Base-by-base conservation (phyloP, 1,139 yeast genomes). In the Spencermartinsiella ligniputridi region DNA sequence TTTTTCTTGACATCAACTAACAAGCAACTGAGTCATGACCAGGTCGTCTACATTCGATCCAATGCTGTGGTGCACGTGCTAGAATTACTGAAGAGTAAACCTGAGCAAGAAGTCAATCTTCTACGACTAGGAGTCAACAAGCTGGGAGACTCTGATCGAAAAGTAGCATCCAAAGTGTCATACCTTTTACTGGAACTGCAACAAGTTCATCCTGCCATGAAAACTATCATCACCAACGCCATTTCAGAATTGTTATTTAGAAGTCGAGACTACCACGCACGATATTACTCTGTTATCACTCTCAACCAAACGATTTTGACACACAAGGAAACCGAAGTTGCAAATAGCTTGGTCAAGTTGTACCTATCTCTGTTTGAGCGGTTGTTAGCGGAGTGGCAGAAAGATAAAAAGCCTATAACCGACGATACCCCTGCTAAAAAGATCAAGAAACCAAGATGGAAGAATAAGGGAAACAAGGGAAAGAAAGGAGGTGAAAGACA, bases 141-240 rank as follows among this genome's bases (percentile, higher is more conserved):
- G 63, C 73, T 92, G 40, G 98, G 98, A 68, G 99, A 92, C 61
- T 75, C 77, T 40, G 97, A 92, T 54, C 84, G 86, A 53, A 89
- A 88, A 62, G 96, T 92, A 9, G 79, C 96, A 1, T 85, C 97
- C 1, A 85, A 88, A 61, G 80, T 96, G 1, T 89, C 97, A 2
- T 87, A 80, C 63, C 81, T 83, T 55, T 70, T 92, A 40, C 73
- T 90, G 51, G 83, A 85, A 56, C 69, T 90, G 41, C 87, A 90
- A 63, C 95, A 88, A 63, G 85, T 82, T 2, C 99, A 92, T 64
- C 99, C 99, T 17, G 95, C 95, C 41, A 92, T 92, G 98, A 90
- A 89, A 63, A 70, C 78, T 42, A 78, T 92, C 49, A 72, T 94
- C 36, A 77, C 83, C 37, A 88, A 87, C 53, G 73, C 94, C 1